Percentiles rank a stretch among this genome's conserved stretches.
These are phyloP conservation scores for Vitis rupestris DNA, from an alignment of 164 flowering plant genomes.

Conservation along the genomic window DNA sequence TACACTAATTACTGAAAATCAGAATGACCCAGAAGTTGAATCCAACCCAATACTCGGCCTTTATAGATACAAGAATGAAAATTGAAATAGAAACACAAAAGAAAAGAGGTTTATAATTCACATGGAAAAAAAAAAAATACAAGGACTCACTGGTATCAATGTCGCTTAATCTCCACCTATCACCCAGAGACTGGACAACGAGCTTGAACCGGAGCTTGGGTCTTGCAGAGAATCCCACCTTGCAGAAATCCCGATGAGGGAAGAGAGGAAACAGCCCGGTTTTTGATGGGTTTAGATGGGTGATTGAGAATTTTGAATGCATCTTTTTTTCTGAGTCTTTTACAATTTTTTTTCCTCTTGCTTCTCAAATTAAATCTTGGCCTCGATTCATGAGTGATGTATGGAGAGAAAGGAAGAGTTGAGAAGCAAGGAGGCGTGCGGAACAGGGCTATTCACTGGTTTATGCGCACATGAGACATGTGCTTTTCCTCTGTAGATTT, in stretches of 20 bases:
- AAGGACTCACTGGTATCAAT: conserved; percentile 53
- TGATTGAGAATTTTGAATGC: conserved; percentile 18
- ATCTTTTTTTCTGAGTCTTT: not conserved
- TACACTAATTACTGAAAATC: not conserved
- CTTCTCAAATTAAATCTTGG: too few relatives aligned
- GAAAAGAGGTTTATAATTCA: not conserved
- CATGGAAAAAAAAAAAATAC: not conserved
- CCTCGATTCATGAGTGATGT: too few relatives aligned
- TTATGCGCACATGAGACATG: too few relatives aligned
- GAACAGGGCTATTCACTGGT: too few relatives aligned
- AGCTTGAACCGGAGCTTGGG: conserved; percentile 40
- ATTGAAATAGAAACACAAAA: not conserved
- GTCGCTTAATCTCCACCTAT: conserved; percentile 61
- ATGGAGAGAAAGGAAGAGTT: too few relatives aligned
- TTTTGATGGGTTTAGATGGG: conserved; percentile 15
- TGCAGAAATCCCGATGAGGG: conserved; percentile 19
- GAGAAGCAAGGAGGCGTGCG: too few relatives aligned
- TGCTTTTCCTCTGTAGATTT: not conserved
- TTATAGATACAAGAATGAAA: not conserved
- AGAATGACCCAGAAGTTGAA: not conserved
- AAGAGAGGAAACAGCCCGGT: conserved; percentile 6
- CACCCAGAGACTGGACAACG: conserved; percentile 37
- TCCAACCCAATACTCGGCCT: not conserved
- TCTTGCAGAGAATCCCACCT: conserved; percentile 23
- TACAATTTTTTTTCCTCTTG: too few relatives aligned